These are phyloP conservation scores for Solanum hybrid DNA, from an alignment of 305 asterid species.

Conservation along the genomic window DNA sequence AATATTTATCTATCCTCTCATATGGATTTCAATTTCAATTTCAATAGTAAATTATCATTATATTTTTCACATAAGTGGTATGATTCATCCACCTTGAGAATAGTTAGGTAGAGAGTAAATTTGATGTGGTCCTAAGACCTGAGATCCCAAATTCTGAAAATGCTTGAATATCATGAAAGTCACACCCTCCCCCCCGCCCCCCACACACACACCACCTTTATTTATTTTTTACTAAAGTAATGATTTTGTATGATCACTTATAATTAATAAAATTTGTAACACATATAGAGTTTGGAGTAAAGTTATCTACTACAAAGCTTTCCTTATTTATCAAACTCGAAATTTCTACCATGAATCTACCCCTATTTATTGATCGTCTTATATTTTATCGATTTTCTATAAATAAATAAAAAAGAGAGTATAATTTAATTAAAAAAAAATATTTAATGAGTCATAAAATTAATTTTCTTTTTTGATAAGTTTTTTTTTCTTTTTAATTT, in stretches of 20 bases:
- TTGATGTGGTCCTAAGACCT: neutral
- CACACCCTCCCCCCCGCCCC: neutral
- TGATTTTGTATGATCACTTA: neutral
- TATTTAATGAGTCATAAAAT: neutral
- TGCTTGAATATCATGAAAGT: neutral
- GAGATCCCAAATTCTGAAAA: neutral
- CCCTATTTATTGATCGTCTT: no score
- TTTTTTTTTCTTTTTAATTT: no score
- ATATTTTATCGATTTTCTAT: no score
- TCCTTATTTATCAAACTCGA: neutral
- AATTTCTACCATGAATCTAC: no score
- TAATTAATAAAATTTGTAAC: neutral
- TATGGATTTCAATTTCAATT: neutral
- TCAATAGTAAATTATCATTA: neutral
- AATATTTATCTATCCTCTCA: neutral
- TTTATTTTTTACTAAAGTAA: no score
- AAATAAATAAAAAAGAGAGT: no score
- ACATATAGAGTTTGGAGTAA: no score
- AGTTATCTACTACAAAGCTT: no score
- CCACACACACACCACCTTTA: neutral
- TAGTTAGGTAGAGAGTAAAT: neutral
- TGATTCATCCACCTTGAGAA: neutral
- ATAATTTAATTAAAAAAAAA: neutral
- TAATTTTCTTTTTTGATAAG: neutral
- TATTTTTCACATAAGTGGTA: neutral